Percentiles rank a stretch among this genome's conserved stretches.
These are phyloP conservation scores for Carex arenaria DNA, from an alignment of 202 grass and related monocot genomes.

Conservation along the genomic window DNA sequence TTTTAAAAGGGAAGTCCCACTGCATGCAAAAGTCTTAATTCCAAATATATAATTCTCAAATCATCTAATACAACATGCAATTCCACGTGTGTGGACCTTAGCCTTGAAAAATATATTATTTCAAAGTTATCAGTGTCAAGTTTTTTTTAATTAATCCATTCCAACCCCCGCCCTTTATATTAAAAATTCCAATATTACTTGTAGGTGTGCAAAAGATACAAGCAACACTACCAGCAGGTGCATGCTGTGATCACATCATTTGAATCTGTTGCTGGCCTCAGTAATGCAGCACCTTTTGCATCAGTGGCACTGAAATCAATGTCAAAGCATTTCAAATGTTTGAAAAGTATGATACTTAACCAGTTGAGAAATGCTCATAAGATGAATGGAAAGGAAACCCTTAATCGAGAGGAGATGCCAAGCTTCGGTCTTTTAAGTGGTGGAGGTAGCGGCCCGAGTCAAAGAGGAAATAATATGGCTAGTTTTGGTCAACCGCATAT, in stretches of 20 bases:
- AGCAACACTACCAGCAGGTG: slow-evolving; percentile 73
- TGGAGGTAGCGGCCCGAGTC: slow-evolving; percentile 29
- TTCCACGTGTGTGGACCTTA: slow-evolving; percentile 24
- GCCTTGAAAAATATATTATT: neutral
- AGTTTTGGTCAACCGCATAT: slow-evolving; percentile 53
- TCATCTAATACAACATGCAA: neutral
- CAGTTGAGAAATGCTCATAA: slow-evolving; percentile 54
- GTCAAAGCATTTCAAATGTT: slow-evolving; percentile 80
- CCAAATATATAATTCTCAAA: neutral
- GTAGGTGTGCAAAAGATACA: slow-evolving; percentile 85
- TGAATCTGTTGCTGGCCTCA: slow-evolving; percentile 63
- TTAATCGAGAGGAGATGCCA: slow-evolving; percentile 46
- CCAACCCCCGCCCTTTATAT: neutral
- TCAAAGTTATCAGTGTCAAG: neutral
- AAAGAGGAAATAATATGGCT: slow-evolving; percentile 33
- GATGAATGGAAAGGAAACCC: slow-evolving; percentile 32
- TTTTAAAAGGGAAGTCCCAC: neutral
- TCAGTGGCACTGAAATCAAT: slow-evolving; percentile 63
- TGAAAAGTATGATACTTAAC: slow-evolving; percentile 61
- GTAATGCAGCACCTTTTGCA: slow-evolving; percentile 66
- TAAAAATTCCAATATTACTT: slow-evolving; percentile 7
- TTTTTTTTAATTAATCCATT: slow-evolving; percentile 6
- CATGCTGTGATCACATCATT: slow-evolving; percentile 74
- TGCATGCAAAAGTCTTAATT: slow-evolving; percentile 10
- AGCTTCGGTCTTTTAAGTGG: slow-evolving; percentile 45